phyloP scores from a whole-genome alignment of 1,139 yeast species.

The Suhomyces taliae region DNA sequence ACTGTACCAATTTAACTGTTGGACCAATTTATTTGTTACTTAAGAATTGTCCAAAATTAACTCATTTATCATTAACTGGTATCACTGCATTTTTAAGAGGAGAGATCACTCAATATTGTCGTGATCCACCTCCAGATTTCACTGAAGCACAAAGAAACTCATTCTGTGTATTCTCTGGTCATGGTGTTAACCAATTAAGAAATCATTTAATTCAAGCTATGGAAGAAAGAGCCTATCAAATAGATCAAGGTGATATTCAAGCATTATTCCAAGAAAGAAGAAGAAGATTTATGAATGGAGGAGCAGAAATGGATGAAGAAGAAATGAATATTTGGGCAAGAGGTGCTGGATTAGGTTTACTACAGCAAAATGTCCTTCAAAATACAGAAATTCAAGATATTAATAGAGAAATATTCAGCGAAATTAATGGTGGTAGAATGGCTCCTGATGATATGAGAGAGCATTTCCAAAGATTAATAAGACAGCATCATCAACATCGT shows the following conservation, averaged over 20 bases:
- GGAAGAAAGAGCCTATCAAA: constrained; percentile 43
- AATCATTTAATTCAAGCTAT: constrained; percentile 53
- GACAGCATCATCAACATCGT: constrained; percentile 22
- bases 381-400: constrained; percentile 31
- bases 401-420: constrained; percentile 38
- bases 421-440: constrained; percentile 35
- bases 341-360: constrained; percentile 34
- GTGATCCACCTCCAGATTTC: constrained; percentile 94
- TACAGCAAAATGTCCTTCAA: constrained; percentile 17
- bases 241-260: constrained; percentile 42
- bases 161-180: constrained; percentile 93
- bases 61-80: constrained; percentile 89
- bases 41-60: constrained; percentile 79
- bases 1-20: constrained; percentile 78
- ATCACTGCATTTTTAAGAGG: constrained; percentile 82
- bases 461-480: constrained; percentile 35
- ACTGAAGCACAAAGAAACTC: constrained; percentile 81
- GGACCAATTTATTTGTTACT: constrained; percentile 71
- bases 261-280: constrained; percentile 36
- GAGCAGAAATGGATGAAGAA: constrained; percentile 23
- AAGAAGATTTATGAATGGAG: constrained; percentile 27
- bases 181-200: constrained; percentile 75
- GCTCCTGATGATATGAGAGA: constrained; percentile 42
- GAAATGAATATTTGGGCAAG: constrained; percentile 32
- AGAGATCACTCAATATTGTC: constrained; percentile 83